Evolutionary conservation across 805 yeast genomes (phyloP).

Genomic region (Sugiyamaella marilandica): DNA sequence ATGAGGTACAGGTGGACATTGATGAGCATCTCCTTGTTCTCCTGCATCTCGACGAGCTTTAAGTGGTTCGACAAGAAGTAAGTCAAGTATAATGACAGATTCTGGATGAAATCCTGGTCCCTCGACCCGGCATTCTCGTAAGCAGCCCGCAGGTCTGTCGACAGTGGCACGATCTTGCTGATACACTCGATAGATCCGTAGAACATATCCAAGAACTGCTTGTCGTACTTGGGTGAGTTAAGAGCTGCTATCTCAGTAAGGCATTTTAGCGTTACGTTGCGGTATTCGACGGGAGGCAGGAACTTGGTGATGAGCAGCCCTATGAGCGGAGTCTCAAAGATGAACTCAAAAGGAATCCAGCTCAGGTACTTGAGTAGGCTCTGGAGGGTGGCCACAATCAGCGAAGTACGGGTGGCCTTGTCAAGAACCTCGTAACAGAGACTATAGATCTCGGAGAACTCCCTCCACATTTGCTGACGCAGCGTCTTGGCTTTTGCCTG

Average conservation of each 20-base stretch:
- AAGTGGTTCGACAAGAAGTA: conserved; percentile 82
- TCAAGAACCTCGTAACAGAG: conserved; percentile 91
- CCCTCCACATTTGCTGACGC: conserved; percentile 79
- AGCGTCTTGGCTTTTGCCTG: conserved; percentile 86
- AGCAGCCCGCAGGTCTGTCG: conserved; percentile 63
- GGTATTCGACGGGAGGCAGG: conserved; percentile 68
- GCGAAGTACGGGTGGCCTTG: conserved; percentile 77
- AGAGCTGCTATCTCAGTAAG: conserved; percentile 84
- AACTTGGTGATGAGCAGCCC: conserved; percentile 69
- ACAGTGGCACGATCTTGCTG: conserved; percentile 60
- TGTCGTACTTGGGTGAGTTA: conserved; percentile 46
- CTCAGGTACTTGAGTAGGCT: conserved; percentile 80
- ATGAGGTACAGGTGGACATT: conserved; percentile 77
- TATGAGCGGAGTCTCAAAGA: conserved; percentile 82
- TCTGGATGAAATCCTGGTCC: conserved; percentile 93
- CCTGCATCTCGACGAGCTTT: conserved; percentile 42
- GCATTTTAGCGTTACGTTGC: conserved; percentile 85
- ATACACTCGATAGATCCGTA: conserved; percentile 68
- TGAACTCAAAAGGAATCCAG: conserved; percentile 90
- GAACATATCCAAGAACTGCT: conserved; percentile 64
- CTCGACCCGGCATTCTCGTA: conserved; percentile 71
- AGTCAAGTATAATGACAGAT: conserved; percentile 86
- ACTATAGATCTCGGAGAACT: conserved; percentile 88
- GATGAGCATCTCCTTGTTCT: conserved; percentile 54
- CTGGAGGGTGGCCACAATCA: conserved; percentile 78